Evolutionary conservation across 2,329 filamentous ascomycete genomes (phyloP), one percentile per base, ranked within the genome.

Genomic region (Paraphoma chrysanthemicola): DNA sequence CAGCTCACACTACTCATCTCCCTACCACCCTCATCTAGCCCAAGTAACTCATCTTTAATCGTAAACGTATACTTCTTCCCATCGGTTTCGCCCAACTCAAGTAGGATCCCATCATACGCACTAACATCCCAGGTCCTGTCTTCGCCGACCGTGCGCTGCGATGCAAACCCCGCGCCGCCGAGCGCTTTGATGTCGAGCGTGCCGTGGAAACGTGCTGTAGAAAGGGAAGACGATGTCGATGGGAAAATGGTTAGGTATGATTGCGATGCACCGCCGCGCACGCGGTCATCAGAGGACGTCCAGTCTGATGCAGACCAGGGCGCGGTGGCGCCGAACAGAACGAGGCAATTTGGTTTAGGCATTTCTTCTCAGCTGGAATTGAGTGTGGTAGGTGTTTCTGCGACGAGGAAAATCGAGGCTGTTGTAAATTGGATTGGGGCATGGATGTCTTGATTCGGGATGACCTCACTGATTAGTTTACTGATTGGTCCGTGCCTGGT

Each of bases 101-200:
- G 63, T 60, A 82, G 74, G 23, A 92, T 76, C 2, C 90, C 90
- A 44, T 86, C 82, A 64, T 88, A 90, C 10, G 65, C 69, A 1
- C 83, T 84, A 7, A 95, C 77, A 66, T 95, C 84, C 84, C 89
- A 90, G 23, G 78, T 77, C 12, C 82, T 76, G 39, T 83, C 78
- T 7, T 87, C 85, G 39, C 76, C 76, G 3, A 81, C 82, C 4
- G 89, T 92, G 45, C 89, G 85, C 72, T 94, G 92, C 4, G 88
- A 91, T 9, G 91, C 91, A 71, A 96, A 95, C 5, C 92, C 92
- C 0, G 92, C 91, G 30, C 90, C 91, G 28, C 91, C 91, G 0
- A 95, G 85, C 0, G 90, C 87, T 51, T 83, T 83, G 60, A 89
- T 92, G 76, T 95, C 91, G 17, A 95, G 82, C 23, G 81, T 80